phyloP scores from a whole-genome alignment of 768 basidiomycete species.

The Infundibulicybe gibba region DNA sequence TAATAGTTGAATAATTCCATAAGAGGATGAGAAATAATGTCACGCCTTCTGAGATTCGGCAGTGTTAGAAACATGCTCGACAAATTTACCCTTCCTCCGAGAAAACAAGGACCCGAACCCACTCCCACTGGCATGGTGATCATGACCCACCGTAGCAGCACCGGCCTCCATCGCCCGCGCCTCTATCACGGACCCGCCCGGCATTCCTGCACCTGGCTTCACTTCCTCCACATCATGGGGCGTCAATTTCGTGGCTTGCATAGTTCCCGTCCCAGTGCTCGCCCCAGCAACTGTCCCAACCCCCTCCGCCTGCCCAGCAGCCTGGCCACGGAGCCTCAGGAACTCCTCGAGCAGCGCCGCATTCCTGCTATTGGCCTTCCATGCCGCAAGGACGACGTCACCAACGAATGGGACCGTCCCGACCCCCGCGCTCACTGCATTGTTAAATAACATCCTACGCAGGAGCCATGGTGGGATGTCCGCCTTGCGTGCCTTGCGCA shows the following conservation, averaged over 20 bases:
- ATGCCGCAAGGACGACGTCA: constrained; percentile 68
- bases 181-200: constrained; percentile 26
- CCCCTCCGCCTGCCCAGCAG: not conserved
- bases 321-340: constrained; percentile 53
- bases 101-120: too few species aligned
- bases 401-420: constrained; percentile 59
- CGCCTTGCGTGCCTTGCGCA: constrained; percentile 60
- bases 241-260: constrained; percentile 17
- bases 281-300: constrained; percentile 12
- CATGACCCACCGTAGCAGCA: constrained; percentile 1
- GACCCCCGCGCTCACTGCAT: constrained; percentile 51
- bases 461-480: constrained; percentile 53
- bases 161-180: too few species aligned
- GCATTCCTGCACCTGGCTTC: constrained; percentile 53
- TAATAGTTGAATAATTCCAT: too few species aligned
- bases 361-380: constrained; percentile 88
- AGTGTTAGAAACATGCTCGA: too few species aligned
- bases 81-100: too few species aligned
- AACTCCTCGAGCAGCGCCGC: constrained; percentile 85
- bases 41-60: too few species aligned
- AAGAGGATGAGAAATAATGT: too few species aligned
- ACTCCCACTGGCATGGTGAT: too few species aligned
- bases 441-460: constrained; percentile 63
- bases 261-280: constrained; percentile 18
- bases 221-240: constrained; percentile 37